phyloP scores from a whole-genome alignment of 225 moss, liverwort and hornwort species.

The Sphagnum tenellum region DNA sequence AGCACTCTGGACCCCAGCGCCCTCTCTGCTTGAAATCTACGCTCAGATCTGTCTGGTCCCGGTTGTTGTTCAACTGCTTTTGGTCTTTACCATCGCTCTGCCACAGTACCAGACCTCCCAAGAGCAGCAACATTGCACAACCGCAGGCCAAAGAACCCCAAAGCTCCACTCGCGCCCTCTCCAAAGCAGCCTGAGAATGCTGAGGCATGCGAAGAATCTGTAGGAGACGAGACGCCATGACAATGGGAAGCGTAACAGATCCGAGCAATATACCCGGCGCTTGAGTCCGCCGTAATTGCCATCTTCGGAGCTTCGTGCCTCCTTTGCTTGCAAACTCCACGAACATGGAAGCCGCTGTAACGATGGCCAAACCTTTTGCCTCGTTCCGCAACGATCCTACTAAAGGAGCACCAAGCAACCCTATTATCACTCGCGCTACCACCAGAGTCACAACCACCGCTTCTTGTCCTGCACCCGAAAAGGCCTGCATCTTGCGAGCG shows the following conservation, averaged over 20 bases:
- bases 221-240: slow-evolving; percentile 48
- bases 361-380: slow-evolving; percentile 26
- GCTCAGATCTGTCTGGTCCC: not conserved
- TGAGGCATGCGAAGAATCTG: slow-evolving; percentile 13
- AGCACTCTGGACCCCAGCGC: not conserved
- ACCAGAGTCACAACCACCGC: slow-evolving; percentile 41
- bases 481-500: not conserved
- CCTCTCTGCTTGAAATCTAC: not conserved
- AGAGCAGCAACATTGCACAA: slow-evolving; percentile 35
- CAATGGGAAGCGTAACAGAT: slow-evolving; percentile 51
- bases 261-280: slow-evolving; percentile 82
- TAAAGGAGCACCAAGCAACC: slow-evolving; percentile 11
- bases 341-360: slow-evolving; percentile 27
- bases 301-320: slow-evolving; percentile 9
- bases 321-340: slow-evolving; percentile 35
- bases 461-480: slow-evolving; percentile 29
- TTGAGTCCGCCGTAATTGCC: slow-evolving; percentile 46
- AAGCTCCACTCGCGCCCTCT: slow-evolving; percentile 37
- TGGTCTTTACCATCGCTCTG: slow-evolving; percentile 19
- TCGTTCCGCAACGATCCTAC: slow-evolving; percentile 19
- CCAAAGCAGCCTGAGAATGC: slow-evolving; percentile 11
- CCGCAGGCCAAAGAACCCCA: slow-evolving; percentile 74
- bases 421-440: slow-evolving; percentile 40
- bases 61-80: not conserved
- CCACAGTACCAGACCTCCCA: slow-evolving; percentile 21